Percentiles rank a stretch among this genome's conserved stretches.
phyloP scores from a whole-genome alignment of 129 eudicot species.

The carrot (Daucus carota) region DH1_v3.0 NC_030387.2:41083501-41084000 shows the following conservation, averaged over 20 bases:
- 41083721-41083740: too few relatives aligned
- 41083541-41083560: too few relatives aligned
- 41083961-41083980: background rate
- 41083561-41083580: too few relatives aligned
- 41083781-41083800: background rate
- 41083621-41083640: too few relatives aligned
- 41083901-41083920: conserved; percentile 43
- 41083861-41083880: conserved; percentile 93
- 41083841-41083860: conserved; percentile 90
- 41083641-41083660: background rate
- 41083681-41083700: too few relatives aligned
- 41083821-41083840: conserved; percentile 91
- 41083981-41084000: background rate
- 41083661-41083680: background rate
- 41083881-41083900: conserved; percentile 89
- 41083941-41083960: background rate
- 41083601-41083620: too few relatives aligned
- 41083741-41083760: background rate
- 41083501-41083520: too few relatives aligned
- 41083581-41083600: too few relatives aligned
- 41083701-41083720: too few relatives aligned
- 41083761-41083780: background rate
- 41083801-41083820: conserved; percentile 63
- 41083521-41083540: too few relatives aligned
- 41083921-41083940: background rate